Evolutionary conservation across 768 basidiomycete species (phyloP), one percentile per base, ranked within the genome.

Genomic region (Amylocystis lapponica): DNA sequence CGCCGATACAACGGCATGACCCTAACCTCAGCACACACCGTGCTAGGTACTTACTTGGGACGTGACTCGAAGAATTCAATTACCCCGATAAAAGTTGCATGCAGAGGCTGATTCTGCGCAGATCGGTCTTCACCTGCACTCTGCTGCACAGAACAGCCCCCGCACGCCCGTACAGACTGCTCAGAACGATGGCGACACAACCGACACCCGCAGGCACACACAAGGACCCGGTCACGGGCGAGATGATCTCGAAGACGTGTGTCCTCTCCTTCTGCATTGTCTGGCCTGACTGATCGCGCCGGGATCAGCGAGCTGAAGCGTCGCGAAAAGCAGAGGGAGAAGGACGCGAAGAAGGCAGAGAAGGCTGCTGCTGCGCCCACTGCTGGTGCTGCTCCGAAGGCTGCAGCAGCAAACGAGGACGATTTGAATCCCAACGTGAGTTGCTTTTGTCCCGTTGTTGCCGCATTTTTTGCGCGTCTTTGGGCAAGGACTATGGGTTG

Each of bases 171-270:
- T n/a, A n/a, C n/a, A 19, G 30, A 43, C 13, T 22, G 27, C 32
- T 32, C 5, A 39, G 55, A 55, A 63, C 26, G 3, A 74, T 74
- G 72, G 63, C 69, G 2, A 37, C 68, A 29, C 70, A 71, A 27
- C n/a, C n/a, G n/a, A n/a, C n/a, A n/a, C 43, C 49, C 14, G 45
- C 60, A 5, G 64, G 60, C 13, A 58, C 61, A 26, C 77, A 75
- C 60, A 82, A 80, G 73, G 88, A 92, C 63, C 86, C 86, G 31
- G 78, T 92, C 50, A 96, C 95, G 0, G 94, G 93, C 27, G 94
- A 98, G 66, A 76, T 96, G 83, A 82, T 99, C 58, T 96, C 92
- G 68, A 99, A 99, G 80, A 76, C 77, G 95, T 95, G 41, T 46
- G 83, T 75, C 16, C 50, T 33, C 45, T 41, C 36, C 41, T 39